phyloP scores from a whole-genome alignment of 2,329 filamentous ascomycete species.

The Pseudogymnoascus sp. region DNA sequence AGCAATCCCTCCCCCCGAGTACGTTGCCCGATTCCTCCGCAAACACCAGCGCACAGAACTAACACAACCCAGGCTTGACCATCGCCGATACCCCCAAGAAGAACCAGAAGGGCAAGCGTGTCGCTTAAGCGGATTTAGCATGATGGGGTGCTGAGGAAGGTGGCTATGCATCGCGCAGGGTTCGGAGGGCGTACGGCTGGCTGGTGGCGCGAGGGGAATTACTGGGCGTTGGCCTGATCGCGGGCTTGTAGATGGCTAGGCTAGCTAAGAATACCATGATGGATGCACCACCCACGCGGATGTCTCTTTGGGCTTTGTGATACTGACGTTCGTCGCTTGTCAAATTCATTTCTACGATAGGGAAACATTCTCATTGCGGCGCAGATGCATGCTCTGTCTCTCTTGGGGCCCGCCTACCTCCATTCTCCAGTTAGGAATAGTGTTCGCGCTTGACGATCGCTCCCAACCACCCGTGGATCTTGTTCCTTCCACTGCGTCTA shows the following conservation, averaged over 20 bases:
- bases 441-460: too few species aligned
- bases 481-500: too few species aligned
- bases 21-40: constrained; percentile 38
- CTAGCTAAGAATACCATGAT: constrained; percentile 12
- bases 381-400: neutral
- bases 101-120: constrained; percentile 39
- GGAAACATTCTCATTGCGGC: neutral
- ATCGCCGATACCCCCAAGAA: constrained; percentile 54
- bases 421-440: neutral
- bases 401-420: neutral
- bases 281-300: constrained; percentile 7
- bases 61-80: constrained; percentile 39
- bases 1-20: constrained; percentile 97
- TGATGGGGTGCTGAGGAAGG: constrained; percentile 10
- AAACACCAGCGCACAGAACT: constrained; percentile 35
- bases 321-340: neutral
- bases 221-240: constrained; percentile 6
- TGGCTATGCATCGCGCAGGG: constrained; percentile 1
- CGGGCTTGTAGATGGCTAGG: constrained; percentile 10
- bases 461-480: too few species aligned
- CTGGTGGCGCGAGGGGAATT: constrained; percentile 6
- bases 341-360: neutral
- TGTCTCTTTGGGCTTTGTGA: constrained; percentile 1
- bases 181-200: constrained; percentile 8
- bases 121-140: constrained; percentile 21